These are phyloP conservation scores for Schoenoplectus tabernaemontani DNA, from an alignment of 202 grass and related monocot genomes.

Conservation along the genomic window DNA sequence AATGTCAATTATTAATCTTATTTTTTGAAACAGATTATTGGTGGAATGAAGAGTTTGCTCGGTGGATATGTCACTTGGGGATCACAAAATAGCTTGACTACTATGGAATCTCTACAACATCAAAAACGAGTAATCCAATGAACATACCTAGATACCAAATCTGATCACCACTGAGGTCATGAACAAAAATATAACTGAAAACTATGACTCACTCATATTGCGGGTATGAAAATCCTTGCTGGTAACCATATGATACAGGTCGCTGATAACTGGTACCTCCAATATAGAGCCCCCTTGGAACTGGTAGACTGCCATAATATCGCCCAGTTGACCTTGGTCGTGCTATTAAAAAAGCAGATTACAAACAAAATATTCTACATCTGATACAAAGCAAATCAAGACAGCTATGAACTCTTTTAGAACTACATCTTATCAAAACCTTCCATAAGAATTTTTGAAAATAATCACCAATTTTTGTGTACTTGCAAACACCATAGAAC, in stretches of 20 bases:
- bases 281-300: slow-evolving; percentile 14
- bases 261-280: slow-evolving; percentile 21
- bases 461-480: background rate
- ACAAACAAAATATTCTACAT: background rate
- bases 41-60: background rate
- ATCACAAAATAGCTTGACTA: background rate
- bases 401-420: background rate
- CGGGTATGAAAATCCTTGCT: slow-evolving; percentile 26
- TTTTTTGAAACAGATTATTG: background rate
- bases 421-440: background rate
- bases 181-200: background rate
- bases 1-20: background rate
- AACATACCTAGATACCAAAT: background rate
- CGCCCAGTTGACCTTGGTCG: slow-evolving; percentile 20
- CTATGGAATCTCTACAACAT: background rate
- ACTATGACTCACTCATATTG: slow-evolving; percentile 25
- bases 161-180: background rate
- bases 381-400: background rate
- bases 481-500: background rate
- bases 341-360: slow-evolving; percentile 10
- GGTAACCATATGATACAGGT: slow-evolving; percentile 21
- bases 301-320: slow-evolving; percentile 16
- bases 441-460: background rate
- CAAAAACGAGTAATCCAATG: background rate
- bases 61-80: background rate